A percentile compares a stretch with the other conserved stretches of the same genome.
phyloP scores from a whole-genome alignment of 352 stramenopile species.

The Thraustotheca clavata region DNA sequence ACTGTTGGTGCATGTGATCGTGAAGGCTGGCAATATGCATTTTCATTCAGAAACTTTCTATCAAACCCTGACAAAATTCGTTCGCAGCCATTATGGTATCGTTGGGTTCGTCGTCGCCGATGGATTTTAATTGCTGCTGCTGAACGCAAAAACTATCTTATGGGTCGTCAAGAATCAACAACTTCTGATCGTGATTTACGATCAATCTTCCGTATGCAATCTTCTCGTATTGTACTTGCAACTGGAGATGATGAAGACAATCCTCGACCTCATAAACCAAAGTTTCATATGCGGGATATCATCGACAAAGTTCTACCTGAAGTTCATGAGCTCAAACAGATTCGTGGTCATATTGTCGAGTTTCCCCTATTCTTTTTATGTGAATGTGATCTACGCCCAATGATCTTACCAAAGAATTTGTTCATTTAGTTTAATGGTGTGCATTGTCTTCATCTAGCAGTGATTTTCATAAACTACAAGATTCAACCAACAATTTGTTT shows the following conservation, averaged over 20 bases:
- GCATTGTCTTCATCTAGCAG: too few relatives aligned
- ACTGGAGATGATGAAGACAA: neutral
- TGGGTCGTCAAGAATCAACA: neutral
- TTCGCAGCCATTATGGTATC: conserved; percentile 9
- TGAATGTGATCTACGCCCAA: conserved; percentile 11
- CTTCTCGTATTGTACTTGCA: neutral
- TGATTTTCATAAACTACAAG: too few relatives aligned
- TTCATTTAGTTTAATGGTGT: conserved; percentile 16
- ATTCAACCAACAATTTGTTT: neutral
- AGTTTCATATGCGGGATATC: neutral
- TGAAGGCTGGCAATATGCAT: conserved; percentile 20
- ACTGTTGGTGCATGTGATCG: neutral
- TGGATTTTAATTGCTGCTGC: conserved; percentile 2
- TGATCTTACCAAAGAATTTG: conserved; percentile 20
- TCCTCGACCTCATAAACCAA: neutral
- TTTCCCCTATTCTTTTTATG: conserved; percentile 20
- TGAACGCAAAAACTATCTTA: neutral
- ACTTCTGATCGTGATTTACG: neutral
- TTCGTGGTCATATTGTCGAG: conserved; percentile 16
- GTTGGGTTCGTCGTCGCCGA: conserved; percentile 11
- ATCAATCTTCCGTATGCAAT: neutral
- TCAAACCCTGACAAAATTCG: neutral
- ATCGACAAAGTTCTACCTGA: neutral
- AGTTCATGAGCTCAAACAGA: conserved; percentile 14
- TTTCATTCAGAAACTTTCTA: conserved; percentile 18